phyloP scores from a whole-genome alignment of 768 basidiomycete genomes.

The Tulasnella sp. region DNA sequence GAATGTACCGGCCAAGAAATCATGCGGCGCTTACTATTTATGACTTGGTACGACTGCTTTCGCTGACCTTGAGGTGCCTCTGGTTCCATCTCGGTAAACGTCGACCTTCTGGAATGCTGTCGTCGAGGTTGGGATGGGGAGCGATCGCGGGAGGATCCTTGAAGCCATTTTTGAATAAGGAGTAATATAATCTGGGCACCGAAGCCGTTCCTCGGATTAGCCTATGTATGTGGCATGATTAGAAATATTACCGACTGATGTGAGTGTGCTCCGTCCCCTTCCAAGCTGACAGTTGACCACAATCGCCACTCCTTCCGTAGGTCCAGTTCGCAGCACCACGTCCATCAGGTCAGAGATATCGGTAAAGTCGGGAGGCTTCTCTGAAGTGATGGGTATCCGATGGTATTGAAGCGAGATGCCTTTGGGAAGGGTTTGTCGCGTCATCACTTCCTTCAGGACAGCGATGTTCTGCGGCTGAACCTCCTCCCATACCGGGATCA shows the following conservation, averaged over 20 bases:
- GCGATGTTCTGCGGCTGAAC: constrained; percentile 59
- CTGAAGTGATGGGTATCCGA: constrained; percentile 89
- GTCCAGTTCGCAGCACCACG: constrained; percentile 57
- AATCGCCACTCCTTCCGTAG: constrained; percentile 56
- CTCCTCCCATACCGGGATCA: constrained; percentile 93
- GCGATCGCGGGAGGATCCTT: background rate
- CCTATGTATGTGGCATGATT: background rate
- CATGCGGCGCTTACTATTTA: constrained; percentile 57
- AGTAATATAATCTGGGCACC: constrained; percentile 57
- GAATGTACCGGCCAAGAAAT: background rate
- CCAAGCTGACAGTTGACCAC: constrained; percentile 95
- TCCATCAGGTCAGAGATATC: constrained; percentile 46
- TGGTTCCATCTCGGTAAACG: background rate
- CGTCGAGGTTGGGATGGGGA: background rate
- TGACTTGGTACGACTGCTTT: constrained; percentile 69
- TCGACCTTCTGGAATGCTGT: background rate
- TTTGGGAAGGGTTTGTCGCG: constrained; percentile 32
- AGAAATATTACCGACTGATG: constrained; percentile 47
- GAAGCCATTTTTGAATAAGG: constrained; percentile 75
- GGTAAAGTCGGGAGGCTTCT: constrained; percentile 39
- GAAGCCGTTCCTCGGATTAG: background rate
- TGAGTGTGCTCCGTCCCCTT: constrained; percentile 79
- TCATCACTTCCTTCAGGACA: constrained; percentile 84
- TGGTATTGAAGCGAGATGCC: constrained; percentile 64
- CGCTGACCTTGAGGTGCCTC: constrained; percentile 3